A percentile compares a stretch with the other conserved stretches of the same genome.
These are phyloP conservation scores for Leptographium radiaticola DNA, from an alignment of 2,329 filamentous ascomycete species.

Conservation along the genomic window DNA sequence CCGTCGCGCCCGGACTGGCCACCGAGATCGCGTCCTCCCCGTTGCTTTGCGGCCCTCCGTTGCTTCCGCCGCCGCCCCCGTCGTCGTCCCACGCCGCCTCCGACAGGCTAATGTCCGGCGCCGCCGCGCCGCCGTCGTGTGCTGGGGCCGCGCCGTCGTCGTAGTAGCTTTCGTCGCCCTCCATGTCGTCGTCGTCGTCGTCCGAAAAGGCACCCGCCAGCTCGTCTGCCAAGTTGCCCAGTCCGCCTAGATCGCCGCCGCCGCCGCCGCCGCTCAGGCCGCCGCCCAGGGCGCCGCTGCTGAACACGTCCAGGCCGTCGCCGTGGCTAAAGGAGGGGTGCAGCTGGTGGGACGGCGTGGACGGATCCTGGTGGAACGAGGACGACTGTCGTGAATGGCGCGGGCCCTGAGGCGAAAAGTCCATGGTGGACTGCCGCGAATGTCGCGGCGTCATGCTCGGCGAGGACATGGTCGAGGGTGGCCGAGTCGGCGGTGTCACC, in stretches of 20 bases:
- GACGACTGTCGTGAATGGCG: conserved; percentile 30
- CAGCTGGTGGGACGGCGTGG: conserved; percentile 26
- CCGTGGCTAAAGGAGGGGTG: conserved; percentile 32
- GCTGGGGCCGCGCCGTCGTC: conserved; percentile 20
- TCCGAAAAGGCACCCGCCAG: conserved; percentile 60
- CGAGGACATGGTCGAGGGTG: not conserved
- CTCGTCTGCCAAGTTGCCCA: conserved; percentile 72
- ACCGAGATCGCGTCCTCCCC: conserved; percentile 24
- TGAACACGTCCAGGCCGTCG: conserved; percentile 24
- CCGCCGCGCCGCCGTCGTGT: not conserved
- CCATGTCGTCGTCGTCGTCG: conserved; percentile 38
- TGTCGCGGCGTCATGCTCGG: conserved; percentile 32
- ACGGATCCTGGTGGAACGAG: conserved; percentile 30
- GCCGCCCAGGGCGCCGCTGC: conserved; percentile 8
- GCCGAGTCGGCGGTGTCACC: not conserved
- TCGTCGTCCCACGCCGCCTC: conserved; percentile 14
- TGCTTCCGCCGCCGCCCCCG: conserved; percentile 6
- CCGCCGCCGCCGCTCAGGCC: conserved; percentile 17
- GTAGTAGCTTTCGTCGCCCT: conserved; percentile 24
- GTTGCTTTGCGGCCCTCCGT: conserved; percentile 21
- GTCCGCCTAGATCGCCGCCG: conserved; percentile 18
- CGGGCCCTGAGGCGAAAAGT: conserved; percentile 32
- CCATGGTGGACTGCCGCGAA: conserved; percentile 45
- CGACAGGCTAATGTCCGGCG: conserved; percentile 24
- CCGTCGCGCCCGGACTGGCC: conserved; percentile 1